These are phyloP conservation scores for Rhododendron henanense DNA, from an alignment of 148 eudicot genomes.

Conservation along the genomic window DNA sequence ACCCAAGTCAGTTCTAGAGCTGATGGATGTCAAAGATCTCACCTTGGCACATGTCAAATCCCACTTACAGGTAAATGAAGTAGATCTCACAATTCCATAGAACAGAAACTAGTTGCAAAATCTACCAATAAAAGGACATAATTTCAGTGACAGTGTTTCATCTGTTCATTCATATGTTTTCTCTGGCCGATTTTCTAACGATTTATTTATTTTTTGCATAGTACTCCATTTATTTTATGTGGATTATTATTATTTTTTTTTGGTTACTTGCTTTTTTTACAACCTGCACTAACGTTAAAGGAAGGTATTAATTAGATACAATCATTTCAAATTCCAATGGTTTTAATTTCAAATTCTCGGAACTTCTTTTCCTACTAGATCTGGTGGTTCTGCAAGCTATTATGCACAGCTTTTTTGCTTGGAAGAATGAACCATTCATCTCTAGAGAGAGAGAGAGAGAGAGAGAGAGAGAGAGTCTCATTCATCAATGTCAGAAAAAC, in stretches of 20 bases:
- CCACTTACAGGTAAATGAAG: conserved; percentile 75
- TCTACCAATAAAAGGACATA: background rate
- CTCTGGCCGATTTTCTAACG: background rate
- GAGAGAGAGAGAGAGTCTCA: conserved; percentile 16
- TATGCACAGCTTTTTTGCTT: conserved; percentile 29
- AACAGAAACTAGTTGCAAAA: background rate
- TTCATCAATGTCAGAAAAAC: conserved; percentile 8
- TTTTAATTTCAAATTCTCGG: conserved; percentile 16
- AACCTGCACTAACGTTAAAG: background rate
- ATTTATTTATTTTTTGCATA: background rate
- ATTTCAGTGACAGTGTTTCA: no score
- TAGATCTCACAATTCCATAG: background rate
- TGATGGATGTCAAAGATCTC: conserved; percentile 98
- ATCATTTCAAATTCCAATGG: conserved; percentile 38
- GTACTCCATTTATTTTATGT: background rate
- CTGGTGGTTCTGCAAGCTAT: conserved; percentile 39
- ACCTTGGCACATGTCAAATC: conserved; percentile 96
- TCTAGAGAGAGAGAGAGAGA: conserved; percentile 4
- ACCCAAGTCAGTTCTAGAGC: conserved; percentile 94
- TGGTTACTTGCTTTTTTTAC: background rate
- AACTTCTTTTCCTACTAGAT: conserved; percentile 34
- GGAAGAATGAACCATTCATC: conserved; percentile 27
- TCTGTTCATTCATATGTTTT: background rate
- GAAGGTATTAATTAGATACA: background rate
- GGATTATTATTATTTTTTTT: background rate